phyloP scores from a whole-genome alignment of 768 basidiomycete species.

The Lenzites betulinus region DNA sequence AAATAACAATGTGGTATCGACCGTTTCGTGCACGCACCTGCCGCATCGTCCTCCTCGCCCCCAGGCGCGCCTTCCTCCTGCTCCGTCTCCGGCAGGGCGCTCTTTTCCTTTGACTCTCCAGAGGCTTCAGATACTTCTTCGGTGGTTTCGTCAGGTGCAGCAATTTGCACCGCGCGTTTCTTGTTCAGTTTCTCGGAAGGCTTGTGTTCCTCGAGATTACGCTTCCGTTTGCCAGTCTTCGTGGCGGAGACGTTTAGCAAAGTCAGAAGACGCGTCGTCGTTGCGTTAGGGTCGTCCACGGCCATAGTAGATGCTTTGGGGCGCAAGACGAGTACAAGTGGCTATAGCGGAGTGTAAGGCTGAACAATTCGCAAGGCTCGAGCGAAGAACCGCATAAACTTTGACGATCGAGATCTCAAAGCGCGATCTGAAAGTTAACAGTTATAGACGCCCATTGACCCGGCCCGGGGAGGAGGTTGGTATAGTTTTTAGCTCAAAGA shows the following conservation, averaged over 20 bases:
- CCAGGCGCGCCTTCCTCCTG: conserved; percentile 17
- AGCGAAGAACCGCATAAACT: neutral
- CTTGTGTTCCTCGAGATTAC: conserved; percentile 36
- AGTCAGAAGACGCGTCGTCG: conserved; percentile 81
- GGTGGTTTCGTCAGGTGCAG: conserved; percentile 8
- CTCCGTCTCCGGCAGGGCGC: conserved; percentile 18
- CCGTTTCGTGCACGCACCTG: neutral
- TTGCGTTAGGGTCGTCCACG: conserved; percentile 44
- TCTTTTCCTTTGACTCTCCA: conserved; percentile 13
- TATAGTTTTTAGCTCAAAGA: too few relatives aligned
- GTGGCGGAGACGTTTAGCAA: conserved; percentile 88
- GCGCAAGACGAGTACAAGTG: neutral
- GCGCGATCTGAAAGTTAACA: neutral
- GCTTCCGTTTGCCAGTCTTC: conserved; percentile 62
- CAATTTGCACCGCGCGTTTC: conserved; percentile 45
- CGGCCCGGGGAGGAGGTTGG: too few relatives aligned
- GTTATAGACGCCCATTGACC: neutral
- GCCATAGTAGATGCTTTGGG: conserved; percentile 18
- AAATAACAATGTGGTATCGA: neutral
- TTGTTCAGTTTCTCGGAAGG: conserved; percentile 68
- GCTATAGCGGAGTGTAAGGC: too few relatives aligned
- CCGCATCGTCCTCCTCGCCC: conserved; percentile 23
- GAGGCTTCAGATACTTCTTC: conserved; percentile 8
- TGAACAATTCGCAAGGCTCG: too few relatives aligned
- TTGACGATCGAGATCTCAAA: neutral